phyloP scores from a whole-genome alignment of 1,284 basidiomycete genomes.

The Trichosporon asahii region DNA sequence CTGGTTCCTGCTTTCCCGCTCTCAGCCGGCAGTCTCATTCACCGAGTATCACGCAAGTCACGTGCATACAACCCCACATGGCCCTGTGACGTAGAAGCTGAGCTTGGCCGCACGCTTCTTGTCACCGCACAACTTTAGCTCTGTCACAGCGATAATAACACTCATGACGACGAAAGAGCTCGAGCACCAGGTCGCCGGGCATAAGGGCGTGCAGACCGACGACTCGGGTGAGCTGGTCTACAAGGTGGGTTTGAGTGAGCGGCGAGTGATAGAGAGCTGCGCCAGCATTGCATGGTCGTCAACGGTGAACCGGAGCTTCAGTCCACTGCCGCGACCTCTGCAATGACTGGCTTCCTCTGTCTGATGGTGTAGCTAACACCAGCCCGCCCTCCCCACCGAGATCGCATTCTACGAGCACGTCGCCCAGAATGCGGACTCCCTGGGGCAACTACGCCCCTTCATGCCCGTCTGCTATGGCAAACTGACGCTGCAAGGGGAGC shows the following conservation, averaged over 20 bases:
- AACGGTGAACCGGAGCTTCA: no score
- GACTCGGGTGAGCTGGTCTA: slow-evolving; percentile 76
- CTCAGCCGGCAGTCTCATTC: no score
- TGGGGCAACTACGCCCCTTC: slow-evolving; percentile 54
- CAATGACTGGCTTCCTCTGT: no score
- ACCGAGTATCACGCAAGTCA: not conserved
- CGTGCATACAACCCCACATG: not conserved
- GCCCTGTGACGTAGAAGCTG: not conserved
- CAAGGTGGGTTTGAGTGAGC: slow-evolving; percentile 55
- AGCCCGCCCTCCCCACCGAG: slow-evolving; percentile 67
- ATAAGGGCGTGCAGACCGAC: slow-evolving; percentile 69
- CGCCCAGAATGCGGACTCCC: slow-evolving; percentile 42
- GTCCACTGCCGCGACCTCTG: no score
- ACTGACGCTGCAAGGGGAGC: slow-evolving; percentile 63
- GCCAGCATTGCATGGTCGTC: no score
- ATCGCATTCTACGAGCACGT: slow-evolving; percentile 74
- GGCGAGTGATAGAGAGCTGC: no score
- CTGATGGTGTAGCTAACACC: not conserved
- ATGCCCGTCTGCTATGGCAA: slow-evolving; percentile 74
- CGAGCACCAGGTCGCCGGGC: slow-evolving; percentile 78
- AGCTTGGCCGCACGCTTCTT: not conserved
- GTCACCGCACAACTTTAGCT: not conserved
- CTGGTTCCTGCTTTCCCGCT: not conserved
- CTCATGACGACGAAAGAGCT: slow-evolving; percentile 39
- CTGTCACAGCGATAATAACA: not conserved